Conservation (phyloP, 1,284 basidiomycete genomes). For the Phlebopus sp. region DNA sequence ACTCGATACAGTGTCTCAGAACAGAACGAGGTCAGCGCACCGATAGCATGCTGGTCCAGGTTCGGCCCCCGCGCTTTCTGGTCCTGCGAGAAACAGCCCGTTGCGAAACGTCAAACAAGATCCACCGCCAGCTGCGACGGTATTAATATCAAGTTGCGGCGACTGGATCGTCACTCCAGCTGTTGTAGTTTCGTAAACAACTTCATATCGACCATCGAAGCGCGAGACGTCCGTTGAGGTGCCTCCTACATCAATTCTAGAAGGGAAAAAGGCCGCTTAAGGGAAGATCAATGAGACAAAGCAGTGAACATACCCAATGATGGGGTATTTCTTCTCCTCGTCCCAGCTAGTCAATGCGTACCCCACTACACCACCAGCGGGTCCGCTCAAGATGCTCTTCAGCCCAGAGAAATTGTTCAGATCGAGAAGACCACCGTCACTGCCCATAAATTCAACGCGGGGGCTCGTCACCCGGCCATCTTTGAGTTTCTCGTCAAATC, state of each 20-base stretch:
- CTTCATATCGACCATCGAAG: constrained; percentile 73
- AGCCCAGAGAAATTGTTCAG: constrained; percentile 72
- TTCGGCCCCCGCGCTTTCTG: constrained; percentile 70
- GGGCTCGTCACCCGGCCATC: constrained; percentile 33
- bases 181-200: constrained; percentile 78
- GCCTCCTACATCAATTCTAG: constrained; percentile 66
- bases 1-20: not conserved
- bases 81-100: constrained; percentile 66
- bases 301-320: constrained; percentile 52
- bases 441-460: constrained; percentile 73
- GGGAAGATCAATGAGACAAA: not conserved
- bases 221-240: constrained; percentile 81
- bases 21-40: constrained; percentile 28
- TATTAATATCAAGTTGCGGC: constrained; percentile 77
- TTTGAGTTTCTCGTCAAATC: constrained; percentile 75
- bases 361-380: constrained; percentile 77
- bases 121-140: constrained; percentile 76
- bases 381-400: constrained; percentile 74
- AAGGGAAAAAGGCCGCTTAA: constrained; percentile 4
- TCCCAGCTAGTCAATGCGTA: constrained; percentile 74
- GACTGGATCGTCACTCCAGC: constrained; percentile 78
- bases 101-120: constrained; percentile 42
- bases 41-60: constrained; percentile 73
- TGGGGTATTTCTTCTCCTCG: constrained; percentile 48
- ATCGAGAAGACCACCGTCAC: constrained; percentile 73